Evolutionary conservation across 192 early-diverging fungal species (phyloP), one percentile per base, ranked within the genome.

Genomic region (Martensiomyces pterosporus): DNA sequence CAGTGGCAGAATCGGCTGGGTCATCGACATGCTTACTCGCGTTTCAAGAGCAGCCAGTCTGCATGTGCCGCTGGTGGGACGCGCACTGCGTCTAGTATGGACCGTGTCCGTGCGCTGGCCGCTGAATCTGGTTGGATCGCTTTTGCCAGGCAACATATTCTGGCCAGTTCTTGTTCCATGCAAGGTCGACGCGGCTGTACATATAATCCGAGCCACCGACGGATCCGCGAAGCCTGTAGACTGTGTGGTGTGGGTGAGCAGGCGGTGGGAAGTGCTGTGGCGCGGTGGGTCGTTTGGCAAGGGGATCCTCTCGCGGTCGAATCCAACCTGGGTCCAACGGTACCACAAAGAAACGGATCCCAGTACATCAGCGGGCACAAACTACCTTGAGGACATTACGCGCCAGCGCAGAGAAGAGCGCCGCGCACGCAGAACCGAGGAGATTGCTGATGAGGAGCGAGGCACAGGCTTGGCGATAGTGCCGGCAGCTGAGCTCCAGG

Each of bases 291-390:
- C 80, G 48, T 88, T 82, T 65, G 86, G 88, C 16, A 90, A 90
- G 43, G 88, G 85, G 2, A 79, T 77, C 8, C 57, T 94, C 16
- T 92, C 90, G 15, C 62, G 92, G 15, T 85, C 90, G 25, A 80
- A 90, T 17, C 76, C 89, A 2, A 90, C 87, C 3, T 94, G 89
- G 90, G 51, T 63, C 25, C 40, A 56, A 16, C 55, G 80, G 24
- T 51, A 58, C 22, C 24, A 17, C 32, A 39, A 48, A 18, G 55
- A 58, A 24, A 15, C 29, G 0, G 17, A n/a, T n/a, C n/a, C n/a
- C n/a, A n/a, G n/a, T n/a, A n/a, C n/a, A n/a, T n/a, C n/a, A n/a
- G n/a, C n/a, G n/a, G 3, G 7, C 2, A 5, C 1, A 56, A n/a
- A 60, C 2, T 33, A 38, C n/a, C 58, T 53, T 16, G 59, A 69